Conservation (phyloP, 257 asterid species). For the Nicotiana obtusifolia region DNA sequence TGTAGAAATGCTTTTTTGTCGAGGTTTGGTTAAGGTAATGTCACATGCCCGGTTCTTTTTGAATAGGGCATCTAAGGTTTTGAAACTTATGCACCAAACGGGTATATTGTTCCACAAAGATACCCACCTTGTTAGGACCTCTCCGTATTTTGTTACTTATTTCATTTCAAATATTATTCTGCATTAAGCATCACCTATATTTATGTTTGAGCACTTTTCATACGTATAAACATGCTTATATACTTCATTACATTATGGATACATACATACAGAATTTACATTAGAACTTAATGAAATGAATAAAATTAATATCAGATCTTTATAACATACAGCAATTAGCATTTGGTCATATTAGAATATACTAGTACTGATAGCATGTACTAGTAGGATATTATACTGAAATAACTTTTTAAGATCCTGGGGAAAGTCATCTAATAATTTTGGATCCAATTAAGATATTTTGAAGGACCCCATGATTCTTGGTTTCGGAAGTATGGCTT, state of each 20-base stretch:
- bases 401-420: not conserved
- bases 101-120: not conserved
- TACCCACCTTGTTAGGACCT: not conserved
- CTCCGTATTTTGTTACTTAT: not conserved
- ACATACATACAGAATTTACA: not conserved
- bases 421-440: not conserved
- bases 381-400: not conserved
- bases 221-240: not conserved
- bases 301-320: not conserved
- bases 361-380: not conserved
- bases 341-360: not conserved
- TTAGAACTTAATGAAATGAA: not conserved
- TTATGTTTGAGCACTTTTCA: not conserved
- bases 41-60: not conserved
- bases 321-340: not conserved
- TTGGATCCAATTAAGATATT: not conserved
- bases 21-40: constrained; percentile 90
- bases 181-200: not conserved
- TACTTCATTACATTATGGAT: not conserved
- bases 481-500: not conserved
- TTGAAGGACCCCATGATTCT: not conserved
- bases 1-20: constrained; percentile 99
- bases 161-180: not conserved
- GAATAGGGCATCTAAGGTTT: not conserved
- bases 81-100: not conserved